A percentile compares a stretch with the other conserved stretches of the same genome.
Evolutionary conservation across 1,284 basidiomycete genomes (phyloP).

Genomic region (Volvariella surrecta): DNA sequence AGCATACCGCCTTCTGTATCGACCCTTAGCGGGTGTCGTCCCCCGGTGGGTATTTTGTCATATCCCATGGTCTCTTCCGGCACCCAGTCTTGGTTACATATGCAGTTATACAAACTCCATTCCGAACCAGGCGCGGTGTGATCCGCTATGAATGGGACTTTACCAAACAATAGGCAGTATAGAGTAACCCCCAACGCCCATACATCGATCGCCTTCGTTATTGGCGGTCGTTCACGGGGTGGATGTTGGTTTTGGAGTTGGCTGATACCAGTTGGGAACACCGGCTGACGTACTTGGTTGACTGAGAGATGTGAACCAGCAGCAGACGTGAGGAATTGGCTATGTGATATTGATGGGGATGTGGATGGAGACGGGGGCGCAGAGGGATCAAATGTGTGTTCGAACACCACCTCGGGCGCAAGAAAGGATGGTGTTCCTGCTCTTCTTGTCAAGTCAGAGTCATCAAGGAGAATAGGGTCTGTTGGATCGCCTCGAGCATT

Average conservation of each 20-base stretch:
- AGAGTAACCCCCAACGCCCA: constrained; percentile 99
- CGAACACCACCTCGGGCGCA: constrained; percentile 89
- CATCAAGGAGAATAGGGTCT: constrained; percentile 69
- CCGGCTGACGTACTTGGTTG: constrained; percentile 8
- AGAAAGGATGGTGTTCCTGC: constrained; percentile 97
- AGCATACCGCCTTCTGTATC: constrained; percentile 50
- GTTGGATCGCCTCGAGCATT: constrained; percentile 30
- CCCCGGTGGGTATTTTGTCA: constrained; percentile 59
- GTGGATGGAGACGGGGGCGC: constrained; percentile 8
- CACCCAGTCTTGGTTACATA: constrained; percentile 74
- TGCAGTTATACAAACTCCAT: constrained; percentile 79
- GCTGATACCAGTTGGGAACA: constrained; percentile 7
- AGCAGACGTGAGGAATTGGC: constrained; percentile 2
- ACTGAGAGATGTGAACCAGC: constrained; percentile 8
- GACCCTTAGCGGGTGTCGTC: constrained; percentile 33
- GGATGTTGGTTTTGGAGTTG: constrained; percentile 5
- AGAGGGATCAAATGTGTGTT: constrained; percentile 26
- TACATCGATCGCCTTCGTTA: constrained; percentile 96
- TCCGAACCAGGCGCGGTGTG: constrained; percentile 39
- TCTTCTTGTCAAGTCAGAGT: constrained; percentile 86
- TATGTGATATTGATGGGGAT: constrained; percentile 11
- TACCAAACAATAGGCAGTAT: constrained; percentile 90
- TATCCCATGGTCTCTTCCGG: constrained; percentile 70
- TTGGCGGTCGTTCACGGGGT: constrained; percentile 41
- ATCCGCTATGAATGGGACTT: constrained; percentile 32